Evolutionary conservation across 768 basidiomycete genomes (phyloP).

Genomic region (Favolaschia claudopus): DNA sequence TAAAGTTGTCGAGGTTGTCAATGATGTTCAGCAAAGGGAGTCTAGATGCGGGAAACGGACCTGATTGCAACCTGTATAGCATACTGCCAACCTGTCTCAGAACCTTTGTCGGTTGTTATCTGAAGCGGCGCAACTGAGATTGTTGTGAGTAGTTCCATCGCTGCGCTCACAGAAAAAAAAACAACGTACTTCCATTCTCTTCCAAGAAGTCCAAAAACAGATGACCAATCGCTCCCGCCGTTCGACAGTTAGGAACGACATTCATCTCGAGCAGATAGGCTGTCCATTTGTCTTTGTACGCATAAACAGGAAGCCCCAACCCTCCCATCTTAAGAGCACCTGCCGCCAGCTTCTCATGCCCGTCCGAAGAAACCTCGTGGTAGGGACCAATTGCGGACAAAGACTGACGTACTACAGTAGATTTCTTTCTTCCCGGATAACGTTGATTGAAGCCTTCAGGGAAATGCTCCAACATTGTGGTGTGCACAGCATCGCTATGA

Average conservation of each 20-base stretch:
- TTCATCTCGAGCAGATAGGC: conserved; percentile 25
- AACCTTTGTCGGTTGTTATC: conserved; percentile 38
- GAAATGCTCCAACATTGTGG: not conserved
- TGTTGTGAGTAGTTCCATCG: conserved; percentile 14
- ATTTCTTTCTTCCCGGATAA: conserved; percentile 20
- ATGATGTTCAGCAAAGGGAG: not conserved
- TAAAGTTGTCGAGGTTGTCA: conserved; percentile 4
- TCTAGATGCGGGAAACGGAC: not conserved
- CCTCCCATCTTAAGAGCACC: conserved; percentile 39
- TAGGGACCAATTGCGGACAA: conserved; percentile 29
- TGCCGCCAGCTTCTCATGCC: conserved; percentile 38
- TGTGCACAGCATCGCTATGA: not conserved
- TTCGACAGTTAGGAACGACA: conserved; percentile 36
- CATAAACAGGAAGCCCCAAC: conserved; percentile 27
- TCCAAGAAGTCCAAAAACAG: conserved; percentile 42
- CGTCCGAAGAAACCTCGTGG: conserved; percentile 34
- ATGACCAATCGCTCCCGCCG: conserved; percentile 36
- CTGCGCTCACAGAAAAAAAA: not conserved
- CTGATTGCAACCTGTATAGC: not conserved
- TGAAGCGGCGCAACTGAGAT: conserved; percentile 38
- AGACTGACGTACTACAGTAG: not conserved
- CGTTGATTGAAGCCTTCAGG: conserved; percentile 17
- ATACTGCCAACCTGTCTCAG: conserved; percentile 39
- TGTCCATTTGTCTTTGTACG: conserved; percentile 34
- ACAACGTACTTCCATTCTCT: conserved; percentile 29